A percentile compares a stretch with the other conserved stretches of the same genome.
Evolutionary conservation across 495 filamentous ascomycete genomes (phyloP).

Genomic region (Podospora australis): DNA sequence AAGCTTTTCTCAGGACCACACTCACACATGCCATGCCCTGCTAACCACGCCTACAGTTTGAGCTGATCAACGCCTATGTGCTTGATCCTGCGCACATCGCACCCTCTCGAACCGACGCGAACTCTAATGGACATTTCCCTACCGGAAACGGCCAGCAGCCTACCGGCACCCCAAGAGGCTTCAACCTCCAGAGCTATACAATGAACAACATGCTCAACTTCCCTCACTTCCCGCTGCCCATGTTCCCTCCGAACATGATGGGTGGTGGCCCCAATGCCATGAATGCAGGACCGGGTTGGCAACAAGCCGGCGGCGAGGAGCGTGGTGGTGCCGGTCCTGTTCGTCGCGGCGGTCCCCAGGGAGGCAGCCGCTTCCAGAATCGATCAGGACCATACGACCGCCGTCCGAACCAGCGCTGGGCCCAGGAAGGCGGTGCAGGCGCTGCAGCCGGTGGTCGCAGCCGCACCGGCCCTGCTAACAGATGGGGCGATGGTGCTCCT

Average conservation of each 20-base stretch:
- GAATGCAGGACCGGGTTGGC: slow-evolving; percentile 29
- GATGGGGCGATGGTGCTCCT: slow-evolving; percentile 58
- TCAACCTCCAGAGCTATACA: slow-evolving; percentile 66
- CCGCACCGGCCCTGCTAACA: slow-evolving; percentile 45
- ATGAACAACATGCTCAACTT: slow-evolving; percentile 53
- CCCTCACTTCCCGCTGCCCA: slow-evolving; percentile 39
- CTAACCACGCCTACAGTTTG: slow-evolving; percentile 46
- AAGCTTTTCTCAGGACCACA: slow-evolving; percentile 32
- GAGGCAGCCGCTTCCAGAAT: slow-evolving; percentile 37
- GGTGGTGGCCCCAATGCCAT: slow-evolving; percentile 46
- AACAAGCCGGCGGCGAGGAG: slow-evolving; percentile 27
- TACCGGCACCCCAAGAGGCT: slow-evolving; percentile 85
- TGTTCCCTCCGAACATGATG: slow-evolving; percentile 51
- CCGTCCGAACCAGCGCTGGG: slow-evolving; percentile 38
- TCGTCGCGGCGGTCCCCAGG: slow-evolving; percentile 37
- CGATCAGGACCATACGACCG: slow-evolving; percentile 46
- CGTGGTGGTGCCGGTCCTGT: slow-evolving; percentile 44
- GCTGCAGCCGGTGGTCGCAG: slow-evolving; percentile 33
- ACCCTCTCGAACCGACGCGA: slow-evolving; percentile 88
- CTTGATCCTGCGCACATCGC: slow-evolving; percentile 89
- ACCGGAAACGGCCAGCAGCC: slow-evolving; percentile 61
- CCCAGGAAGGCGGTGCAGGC: not conserved
- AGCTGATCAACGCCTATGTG: slow-evolving; percentile 87
- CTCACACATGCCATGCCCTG: not conserved
- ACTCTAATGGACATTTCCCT: slow-evolving; percentile 94